Conservation (phyloP, 306 rosid species). For the Fragaria nilgerrensis region DNA sequence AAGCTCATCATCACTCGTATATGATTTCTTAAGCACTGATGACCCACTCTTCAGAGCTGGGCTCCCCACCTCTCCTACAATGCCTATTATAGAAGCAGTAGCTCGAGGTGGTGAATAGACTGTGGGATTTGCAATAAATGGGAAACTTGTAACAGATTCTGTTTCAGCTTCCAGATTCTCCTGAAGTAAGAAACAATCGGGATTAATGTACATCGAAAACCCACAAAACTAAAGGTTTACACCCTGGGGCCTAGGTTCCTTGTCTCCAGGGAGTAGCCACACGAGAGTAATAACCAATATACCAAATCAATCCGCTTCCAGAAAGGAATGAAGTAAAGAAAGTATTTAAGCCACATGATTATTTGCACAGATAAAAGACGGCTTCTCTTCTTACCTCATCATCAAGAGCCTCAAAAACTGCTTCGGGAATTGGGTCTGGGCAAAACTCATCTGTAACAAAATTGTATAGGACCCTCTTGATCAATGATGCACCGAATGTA, state of each 20-base stretch:
- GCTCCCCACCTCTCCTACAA: slow-evolving; percentile 53
- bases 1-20: slow-evolving; percentile 85
- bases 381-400: slow-evolving; percentile 46
- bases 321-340: not conserved
- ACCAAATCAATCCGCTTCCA: not conserved
- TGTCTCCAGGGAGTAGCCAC: not conserved
- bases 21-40: slow-evolving; percentile 51
- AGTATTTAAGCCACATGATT: slow-evolving; percentile 1
- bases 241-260: not conserved
- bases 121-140: slow-evolving; percentile 59
- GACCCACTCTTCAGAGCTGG: slow-evolving; percentile 48
- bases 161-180: slow-evolving; percentile 43
- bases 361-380: not conserved
- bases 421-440: slow-evolving; percentile 63
- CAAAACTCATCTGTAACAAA: slow-evolving; percentile 89
- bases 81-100: slow-evolving; percentile 43
- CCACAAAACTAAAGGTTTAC: not conserved
- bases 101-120: slow-evolving; percentile 60
- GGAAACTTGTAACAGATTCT: slow-evolving; percentile 49
- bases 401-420: slow-evolving; percentile 59
- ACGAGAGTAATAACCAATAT: slow-evolving; percentile 6
- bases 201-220: slow-evolving; percentile 19
- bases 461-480: slow-evolving; percentile 62
- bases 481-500: slow-evolving; percentile 53
- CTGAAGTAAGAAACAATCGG: slow-evolving; percentile 31